These are phyloP conservation scores for Fusarium guadeloupense DNA, from an alignment of 2,329 filamentous ascomycete species.

Conservation along the genomic window DNA sequence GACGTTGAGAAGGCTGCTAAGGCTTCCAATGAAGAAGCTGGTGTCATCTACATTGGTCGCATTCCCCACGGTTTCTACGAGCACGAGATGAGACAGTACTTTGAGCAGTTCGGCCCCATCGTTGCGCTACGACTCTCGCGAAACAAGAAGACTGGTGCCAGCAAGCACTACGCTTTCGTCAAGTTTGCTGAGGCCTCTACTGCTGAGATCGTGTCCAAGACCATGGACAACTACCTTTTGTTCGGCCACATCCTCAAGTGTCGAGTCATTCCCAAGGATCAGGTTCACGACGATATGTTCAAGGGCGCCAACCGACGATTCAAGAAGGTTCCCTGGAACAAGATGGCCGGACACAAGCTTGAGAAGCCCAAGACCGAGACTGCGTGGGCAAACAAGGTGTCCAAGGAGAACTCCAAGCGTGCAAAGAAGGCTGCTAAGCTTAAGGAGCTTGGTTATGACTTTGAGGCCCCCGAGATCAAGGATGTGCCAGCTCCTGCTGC, in stretches of 20 bases:
- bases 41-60: constrained; percentile 89
- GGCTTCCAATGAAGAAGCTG: constrained; percentile 64
- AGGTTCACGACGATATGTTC: constrained; percentile 84
- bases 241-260: constrained; percentile 95
- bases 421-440: constrained; percentile 76
- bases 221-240: constrained; percentile 97
- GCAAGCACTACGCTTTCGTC: constrained; percentile 94
- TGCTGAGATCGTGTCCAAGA: constrained; percentile 91
- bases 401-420: constrained; percentile 76
- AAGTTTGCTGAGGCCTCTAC: constrained; percentile 82
- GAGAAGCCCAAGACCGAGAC: constrained; percentile 77
- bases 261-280: constrained; percentile 77
- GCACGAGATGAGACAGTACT: constrained; percentile 92
- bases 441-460: constrained; percentile 84
- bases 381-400: constrained; percentile 80
- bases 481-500: constrained; percentile 53
- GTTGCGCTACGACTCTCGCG: constrained; percentile 82
- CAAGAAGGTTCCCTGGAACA: constrained; percentile 88
- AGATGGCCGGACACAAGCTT: constrained; percentile 80
- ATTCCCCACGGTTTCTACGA: constrained; percentile 97
- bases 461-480: constrained; percentile 78
- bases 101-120: constrained; percentile 90
- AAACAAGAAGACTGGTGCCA: constrained; percentile 89
- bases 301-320: constrained; percentile 91
- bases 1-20: constrained; percentile 56